Conservation (phyloP, 768 basidiomycete genomes). For the Amanita phalloides region DNA sequence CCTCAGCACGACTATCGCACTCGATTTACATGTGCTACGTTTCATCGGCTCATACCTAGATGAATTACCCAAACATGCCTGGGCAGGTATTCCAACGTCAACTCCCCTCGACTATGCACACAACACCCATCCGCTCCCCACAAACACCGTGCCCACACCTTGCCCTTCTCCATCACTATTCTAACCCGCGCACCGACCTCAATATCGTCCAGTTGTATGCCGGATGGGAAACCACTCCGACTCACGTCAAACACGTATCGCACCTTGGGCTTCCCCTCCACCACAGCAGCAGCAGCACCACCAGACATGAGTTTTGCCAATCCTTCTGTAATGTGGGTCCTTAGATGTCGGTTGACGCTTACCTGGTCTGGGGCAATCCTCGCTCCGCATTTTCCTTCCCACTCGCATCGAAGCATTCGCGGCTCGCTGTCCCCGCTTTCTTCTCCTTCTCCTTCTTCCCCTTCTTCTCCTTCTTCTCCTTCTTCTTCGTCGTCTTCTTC, state of each 20-base stretch:
- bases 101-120: not conserved
- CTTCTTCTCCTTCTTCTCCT: too few relatives aligned
- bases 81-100: not conserved
- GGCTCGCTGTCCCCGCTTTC: not conserved
- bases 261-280: not conserved
- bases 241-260: not conserved
- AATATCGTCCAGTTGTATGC: not conserved
- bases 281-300: not conserved
- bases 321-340: not conserved
- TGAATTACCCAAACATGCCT: not conserved
- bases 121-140: not conserved
- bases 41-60: not conserved
- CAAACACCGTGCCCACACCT: constrained; percentile 1
- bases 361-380: not conserved
- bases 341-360: not conserved
- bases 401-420: not conserved
- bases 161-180: not conserved
- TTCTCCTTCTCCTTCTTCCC: not conserved
- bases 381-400: not conserved
- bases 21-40: not conserved
- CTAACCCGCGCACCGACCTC: not conserved
- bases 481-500: not conserved
- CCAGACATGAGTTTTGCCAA: not conserved
- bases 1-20: not conserved
- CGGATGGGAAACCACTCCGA: not conserved